Base-by-base conservation (phyloP, 192 early-diverging fungal genomes). In the Umbelopsis sp. region DNA sequence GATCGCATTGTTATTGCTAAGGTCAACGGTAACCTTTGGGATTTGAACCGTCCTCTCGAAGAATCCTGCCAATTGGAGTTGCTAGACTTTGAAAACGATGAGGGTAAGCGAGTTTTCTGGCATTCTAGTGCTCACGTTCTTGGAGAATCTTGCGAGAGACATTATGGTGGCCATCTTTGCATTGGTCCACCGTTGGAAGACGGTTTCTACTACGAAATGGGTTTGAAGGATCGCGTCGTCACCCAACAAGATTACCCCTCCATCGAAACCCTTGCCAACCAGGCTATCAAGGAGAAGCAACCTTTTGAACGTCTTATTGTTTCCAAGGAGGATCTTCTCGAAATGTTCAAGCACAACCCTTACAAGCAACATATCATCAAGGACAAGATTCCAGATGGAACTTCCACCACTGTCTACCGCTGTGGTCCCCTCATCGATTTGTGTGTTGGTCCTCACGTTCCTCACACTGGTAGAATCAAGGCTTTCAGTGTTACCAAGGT, bases 271-370 rank as follows among this genome's bases (percentile, higher is more conserved):
- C 82, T 96, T 50, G 93, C 96, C 44, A 90, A 89, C 74, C 90
- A 88, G 71, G 92, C 91, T 24, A 91, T 95, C 78, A 94, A 94
- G 81, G 98, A 98, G 80, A 97, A 97, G 87, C 95, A 98, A 84
- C 86, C 87, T 22, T 99, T 99, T 77, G 87, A 94, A 80, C 93
- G 98, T 45, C 86, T 98, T 69, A 86, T 91, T 38, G 62, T 98
- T 69, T 87, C 84, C 44, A 99, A 99, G 86, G 93, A 91, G 72
- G 71, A 96, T 54, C 85, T 99, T 51, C 80, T 99, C 71, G 91
- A 95, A 78, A 98, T 99, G 96, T 99, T 99, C 86, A 90, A 92
- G 84, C 89, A 97, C 87, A 99, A 98, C 89, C 93, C 91, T 79
- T 99, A 98, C 89, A 99, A 99, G 87, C 87, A 92, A 34, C 91